These are phyloP conservation scores for Podospora appendiculata DNA, from an alignment of 495 filamentous ascomycete species.

Conservation along the genomic window DNA sequence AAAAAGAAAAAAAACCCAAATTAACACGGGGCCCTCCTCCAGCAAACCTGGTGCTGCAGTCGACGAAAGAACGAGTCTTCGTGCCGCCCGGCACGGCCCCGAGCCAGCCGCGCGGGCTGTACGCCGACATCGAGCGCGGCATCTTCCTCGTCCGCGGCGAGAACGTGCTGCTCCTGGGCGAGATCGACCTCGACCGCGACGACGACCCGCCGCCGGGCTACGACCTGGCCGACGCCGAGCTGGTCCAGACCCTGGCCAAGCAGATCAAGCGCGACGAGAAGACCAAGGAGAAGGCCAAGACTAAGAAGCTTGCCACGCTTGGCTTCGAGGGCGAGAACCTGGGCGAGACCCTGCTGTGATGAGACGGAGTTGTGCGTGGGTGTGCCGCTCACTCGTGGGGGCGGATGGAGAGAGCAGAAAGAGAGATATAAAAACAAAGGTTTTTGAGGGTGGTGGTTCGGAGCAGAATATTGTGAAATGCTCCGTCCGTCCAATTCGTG, in stretches of 20 bases:
- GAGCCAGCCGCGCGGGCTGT: constrained; percentile 37
- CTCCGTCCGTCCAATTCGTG: constrained; percentile 21
- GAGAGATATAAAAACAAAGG: not conserved
- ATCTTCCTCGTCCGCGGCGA: constrained; percentile 88
- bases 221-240: constrained; percentile 55
- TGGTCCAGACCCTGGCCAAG: constrained; percentile 67
- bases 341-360: constrained; percentile 66
- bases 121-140: constrained; percentile 73
- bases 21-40: not conserved
- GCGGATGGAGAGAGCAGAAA: not conserved
- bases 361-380: too few relatives aligned
- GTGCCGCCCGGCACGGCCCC: constrained; percentile 33
- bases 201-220: constrained; percentile 72
- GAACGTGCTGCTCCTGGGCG: constrained; percentile 84
- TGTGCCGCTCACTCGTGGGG: too few relatives aligned
- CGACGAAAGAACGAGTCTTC: constrained; percentile 81
- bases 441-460: constrained; percentile 10
- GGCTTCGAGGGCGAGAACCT: constrained; percentile 86
- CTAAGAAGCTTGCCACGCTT: constrained; percentile 58
- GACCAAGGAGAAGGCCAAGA: constrained; percentile 58
- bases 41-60: constrained; percentile 94
- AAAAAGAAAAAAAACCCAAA: not conserved
- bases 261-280: constrained; percentile 61
- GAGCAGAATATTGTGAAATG: constrained; percentile 80
- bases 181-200: constrained; percentile 94